Base-by-base conservation (phyloP, 2,329 filamentous ascomycete species). In the Cladosporium sp. region DNA sequence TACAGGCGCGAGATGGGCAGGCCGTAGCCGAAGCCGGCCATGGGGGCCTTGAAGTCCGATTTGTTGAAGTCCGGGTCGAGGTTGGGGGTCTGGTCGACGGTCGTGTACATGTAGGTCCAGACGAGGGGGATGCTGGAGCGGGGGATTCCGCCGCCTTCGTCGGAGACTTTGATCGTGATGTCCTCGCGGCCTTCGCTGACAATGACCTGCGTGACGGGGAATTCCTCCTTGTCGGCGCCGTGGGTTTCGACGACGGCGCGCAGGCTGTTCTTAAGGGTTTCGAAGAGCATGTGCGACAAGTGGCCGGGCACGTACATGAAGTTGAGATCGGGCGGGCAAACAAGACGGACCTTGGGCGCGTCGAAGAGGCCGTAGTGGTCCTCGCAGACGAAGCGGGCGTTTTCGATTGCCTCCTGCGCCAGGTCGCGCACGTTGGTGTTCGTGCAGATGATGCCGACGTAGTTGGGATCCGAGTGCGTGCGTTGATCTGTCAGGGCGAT, bases 91-190 rank as follows among this genome's bases (percentile, higher is more conserved):
- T 91, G 84, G 70, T 97, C 93, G 59, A 98, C 93, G 2, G 93
- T 98, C 34, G 93, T 98, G 71, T 98, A 98, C 93, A 97, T 98
- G 71, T 98, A 98, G 10, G 93, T 98, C 93, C 93, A 98, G n/a
- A 97, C 93, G 11, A 98, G 79, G 4, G 93, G 93, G 58, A 98
- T 97, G 49, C 89, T 83, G 63, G 87, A 95, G 64, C 93, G 79
- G 0, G 93, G 90, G 49, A 98, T 97, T 57, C 93, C 93, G 58
- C 93, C 93, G 54, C 93, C 93, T 73, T 98, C 93, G 69, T 98
- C 93, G 4, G 87, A 89, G 63, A 98, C 87, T 74, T 98, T 98
- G 76, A 98, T 96, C 4, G 93, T 98, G 64, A 98, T 98, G 66
- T 98, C 93, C 72, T 98, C 93, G 69, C 93, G 92, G 54, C 93